phyloP scores from a whole-genome alignment of 2,329 filamentous ascomycete species.

The Xylaria sp. region DNA sequence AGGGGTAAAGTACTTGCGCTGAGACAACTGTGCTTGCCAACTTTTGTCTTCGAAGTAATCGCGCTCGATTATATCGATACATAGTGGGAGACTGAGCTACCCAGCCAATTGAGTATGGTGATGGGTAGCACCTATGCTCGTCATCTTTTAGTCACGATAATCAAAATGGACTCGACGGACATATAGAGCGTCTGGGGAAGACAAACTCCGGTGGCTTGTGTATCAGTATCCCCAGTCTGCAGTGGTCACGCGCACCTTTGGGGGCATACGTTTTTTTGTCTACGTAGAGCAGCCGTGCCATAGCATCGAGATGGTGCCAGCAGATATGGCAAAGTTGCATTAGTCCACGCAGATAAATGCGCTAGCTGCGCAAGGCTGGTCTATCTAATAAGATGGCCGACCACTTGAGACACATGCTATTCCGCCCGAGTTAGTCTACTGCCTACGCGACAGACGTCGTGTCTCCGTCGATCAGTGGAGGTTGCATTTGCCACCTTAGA shows the following conservation, averaged over 20 bases:
- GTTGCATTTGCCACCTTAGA: not conserved
- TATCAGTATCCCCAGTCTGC: not conserved
- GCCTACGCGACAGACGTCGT: constrained; percentile 4
- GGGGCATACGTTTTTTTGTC: not conserved
- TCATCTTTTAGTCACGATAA: not conserved
- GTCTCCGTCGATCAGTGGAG: constrained; percentile 12
- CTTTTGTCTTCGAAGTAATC: not conserved
- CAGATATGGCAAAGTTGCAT: not conserved
- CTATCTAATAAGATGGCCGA: not conserved
- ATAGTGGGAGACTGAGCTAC: not conserved
- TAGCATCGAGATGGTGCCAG: not conserved
- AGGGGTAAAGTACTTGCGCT: constrained; percentile 24
- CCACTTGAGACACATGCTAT: not conserved
- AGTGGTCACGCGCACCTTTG: constrained; percentile 4
- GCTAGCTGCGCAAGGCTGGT: not conserved
- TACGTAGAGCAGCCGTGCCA: not conserved
- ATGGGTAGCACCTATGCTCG: constrained; percentile 1
- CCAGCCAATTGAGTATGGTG: not conserved
- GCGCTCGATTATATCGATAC: constrained; percentile 1
- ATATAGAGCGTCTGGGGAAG: not conserved
- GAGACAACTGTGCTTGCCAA: constrained; percentile 27
- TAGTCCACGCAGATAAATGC: not conserved
- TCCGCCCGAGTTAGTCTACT: not conserved
- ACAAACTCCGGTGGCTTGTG: constrained; percentile 4
- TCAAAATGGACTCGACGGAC: not conserved